Percentiles rank a stretch among this genome's conserved stretches.
These are phyloP conservation scores for Aphanomyces cochlioides DNA, from an alignment of 352 stramenopile genomes.

Conservation along the genomic window DNA sequence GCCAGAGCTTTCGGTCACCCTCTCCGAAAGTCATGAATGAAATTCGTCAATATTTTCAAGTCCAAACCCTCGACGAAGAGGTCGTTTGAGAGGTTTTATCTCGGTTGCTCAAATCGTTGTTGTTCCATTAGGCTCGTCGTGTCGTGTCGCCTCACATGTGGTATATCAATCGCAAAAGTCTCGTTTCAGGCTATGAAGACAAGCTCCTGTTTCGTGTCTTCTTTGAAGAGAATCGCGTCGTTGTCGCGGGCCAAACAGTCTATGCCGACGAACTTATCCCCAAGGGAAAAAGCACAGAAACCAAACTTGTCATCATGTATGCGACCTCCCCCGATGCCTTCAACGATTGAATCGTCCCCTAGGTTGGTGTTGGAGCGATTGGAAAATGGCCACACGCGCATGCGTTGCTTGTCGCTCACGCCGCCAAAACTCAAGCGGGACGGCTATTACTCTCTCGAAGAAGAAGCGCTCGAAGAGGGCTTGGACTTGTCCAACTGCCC, in stretches of 20 bases:
- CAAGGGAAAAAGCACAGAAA: background rate
- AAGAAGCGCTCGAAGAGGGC: background rate
- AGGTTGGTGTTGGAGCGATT: background rate
- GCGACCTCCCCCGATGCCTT: no score
- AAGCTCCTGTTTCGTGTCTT: background rate
- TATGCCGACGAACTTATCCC: background rate
- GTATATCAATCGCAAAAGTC: background rate
- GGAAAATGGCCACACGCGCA: background rate
- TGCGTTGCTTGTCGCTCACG: background rate
- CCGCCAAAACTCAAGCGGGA: background rate
- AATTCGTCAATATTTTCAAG: no score
- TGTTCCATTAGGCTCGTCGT: background rate
- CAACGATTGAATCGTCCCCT: background rate
- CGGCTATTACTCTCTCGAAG: background rate
- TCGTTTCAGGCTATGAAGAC: background rate
- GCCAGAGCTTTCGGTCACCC: background rate
- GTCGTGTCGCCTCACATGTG: background rate
- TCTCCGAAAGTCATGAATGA: no score
- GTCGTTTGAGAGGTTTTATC: no score
- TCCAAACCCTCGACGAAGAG: no score
- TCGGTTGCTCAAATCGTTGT: no score
- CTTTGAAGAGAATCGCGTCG: background rate
- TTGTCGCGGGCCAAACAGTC: background rate
- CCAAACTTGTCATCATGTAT: background rate
- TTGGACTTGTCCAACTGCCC: background rate